Evolutionary conservation across 768 basidiomycete species (phyloP), one percentile per base, ranked within the genome.

Genomic region (Pisolithus sp.): DNA sequence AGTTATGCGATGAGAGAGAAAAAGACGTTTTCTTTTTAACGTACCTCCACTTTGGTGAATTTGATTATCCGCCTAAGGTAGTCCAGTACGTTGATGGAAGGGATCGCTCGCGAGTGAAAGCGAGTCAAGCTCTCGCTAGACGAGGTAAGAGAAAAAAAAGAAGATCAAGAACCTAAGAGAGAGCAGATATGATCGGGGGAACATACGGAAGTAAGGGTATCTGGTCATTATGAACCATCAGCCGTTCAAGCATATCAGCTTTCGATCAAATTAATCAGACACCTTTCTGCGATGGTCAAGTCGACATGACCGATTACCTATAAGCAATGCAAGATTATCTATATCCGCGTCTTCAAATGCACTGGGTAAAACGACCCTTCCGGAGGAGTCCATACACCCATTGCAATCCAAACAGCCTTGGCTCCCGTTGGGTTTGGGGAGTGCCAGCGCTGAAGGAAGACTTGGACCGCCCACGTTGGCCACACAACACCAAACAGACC

Each of bases 201-300:
- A 75, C 81, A 61, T 75, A 92, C 82, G 92, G 86, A 37, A 84
- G 83, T 56, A 98, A 76, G 52, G 92, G 88, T 68, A 99, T 93
- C 66, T 81, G 83, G 75, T 99, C 95, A 76, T 99, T 99, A 80
- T 96, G 92, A 50, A 79, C 75, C 71, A 96, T 93, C 62, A 99
- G 76, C 57, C 93, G 88, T 65, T 93, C 83, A 60, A 99, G 82
- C 94, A 98, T 98, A 71, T 94, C 89, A 62, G 92, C 93, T 94
- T 68, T 26, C 67, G 57, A 43, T 45, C 50, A 53, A 56, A 54
- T 63, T 57, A 54, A 10, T 45, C 31, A 60, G 50, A 57, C 50
- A 50, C 34, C 49, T 40, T 50, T 38, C 31, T 41, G 54, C 51
- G 38, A 20, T 41, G 51, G 51, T 59, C 62, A 56, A 62, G 18